Percentiles rank a stretch among this genome's conserved stretches.
Conservation (phyloP, 768 basidiomycete species). For the Psilocybe tampanensis region DNA sequence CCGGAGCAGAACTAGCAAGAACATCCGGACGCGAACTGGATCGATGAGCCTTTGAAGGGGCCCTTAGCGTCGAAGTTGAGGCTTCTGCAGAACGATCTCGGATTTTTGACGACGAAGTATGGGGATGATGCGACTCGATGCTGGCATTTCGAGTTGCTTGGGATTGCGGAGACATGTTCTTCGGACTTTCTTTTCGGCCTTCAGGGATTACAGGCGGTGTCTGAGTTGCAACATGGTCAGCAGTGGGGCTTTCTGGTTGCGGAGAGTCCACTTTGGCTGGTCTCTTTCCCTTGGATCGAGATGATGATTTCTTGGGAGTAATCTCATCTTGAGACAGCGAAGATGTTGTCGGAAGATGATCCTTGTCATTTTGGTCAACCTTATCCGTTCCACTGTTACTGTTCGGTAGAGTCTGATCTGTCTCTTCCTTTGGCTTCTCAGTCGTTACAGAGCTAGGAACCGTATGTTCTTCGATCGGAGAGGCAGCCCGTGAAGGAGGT, state of each 20-base stretch:
- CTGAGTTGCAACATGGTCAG: constrained; percentile 1
- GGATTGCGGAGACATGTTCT: constrained; percentile 8
- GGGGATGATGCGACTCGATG: not conserved
- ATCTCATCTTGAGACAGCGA: not conserved
- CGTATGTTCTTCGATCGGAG: not conserved
- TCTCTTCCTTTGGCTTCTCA: not conserved
- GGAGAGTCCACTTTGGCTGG: constrained; percentile 1
- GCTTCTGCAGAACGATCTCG: constrained; percentile 11
- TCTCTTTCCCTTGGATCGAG: not conserved
- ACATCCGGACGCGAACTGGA: constrained; percentile 13
- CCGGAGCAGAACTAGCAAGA: constrained; percentile 4
- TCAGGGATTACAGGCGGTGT: constrained; percentile 7
- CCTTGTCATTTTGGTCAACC: not conserved
- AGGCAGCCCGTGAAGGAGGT: constrained; percentile 7
- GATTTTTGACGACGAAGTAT: not conserved
- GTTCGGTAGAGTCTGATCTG: not conserved
- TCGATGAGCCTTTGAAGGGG: constrained; percentile 5
- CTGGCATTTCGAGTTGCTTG: constrained; percentile 1
- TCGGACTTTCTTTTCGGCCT: constrained; percentile 8
- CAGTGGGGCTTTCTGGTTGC: not conserved
- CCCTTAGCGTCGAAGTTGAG: constrained; percentile 9
- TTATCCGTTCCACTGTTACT: not conserved
- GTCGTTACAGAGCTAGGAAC: not conserved
- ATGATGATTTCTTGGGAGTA: constrained; percentile 10
- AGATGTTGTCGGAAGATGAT: not conserved